These are phyloP conservation scores for Favolaschia claudopus DNA, from an alignment of 768 basidiomycete species.

Conservation along the genomic window DNA sequence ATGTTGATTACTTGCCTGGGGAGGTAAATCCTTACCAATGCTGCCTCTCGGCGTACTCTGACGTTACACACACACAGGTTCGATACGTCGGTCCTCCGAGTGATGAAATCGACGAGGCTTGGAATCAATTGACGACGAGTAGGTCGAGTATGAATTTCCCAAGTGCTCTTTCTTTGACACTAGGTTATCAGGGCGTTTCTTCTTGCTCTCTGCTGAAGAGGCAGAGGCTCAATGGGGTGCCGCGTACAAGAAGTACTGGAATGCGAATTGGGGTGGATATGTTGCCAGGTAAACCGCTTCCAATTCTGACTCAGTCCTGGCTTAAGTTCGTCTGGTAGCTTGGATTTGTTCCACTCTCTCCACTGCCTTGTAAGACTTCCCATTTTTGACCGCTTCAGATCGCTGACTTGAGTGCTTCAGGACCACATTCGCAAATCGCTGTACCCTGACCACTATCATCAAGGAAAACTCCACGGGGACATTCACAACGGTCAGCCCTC, in stretches of 20 bases:
- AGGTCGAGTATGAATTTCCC: too few species aligned
- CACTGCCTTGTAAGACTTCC: neutral
- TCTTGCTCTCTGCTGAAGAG: constrained; percentile 1
- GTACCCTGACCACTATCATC: constrained; percentile 7
- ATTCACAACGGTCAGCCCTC: neutral
- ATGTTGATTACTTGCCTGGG: neutral
- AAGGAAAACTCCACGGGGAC: constrained; percentile 1
- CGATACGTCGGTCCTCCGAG: neutral
- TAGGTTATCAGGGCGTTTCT: neutral
- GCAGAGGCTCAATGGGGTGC: neutral
- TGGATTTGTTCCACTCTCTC: constrained; percentile 1
- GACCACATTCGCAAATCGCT: constrained; percentile 2
- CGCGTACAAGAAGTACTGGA: neutral
- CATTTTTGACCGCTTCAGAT: neutral
- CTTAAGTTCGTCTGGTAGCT: neutral
- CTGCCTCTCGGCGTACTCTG: too few species aligned
- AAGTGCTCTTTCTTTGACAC: too few species aligned
- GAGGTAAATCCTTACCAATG: too few species aligned
- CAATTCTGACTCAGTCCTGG: neutral
- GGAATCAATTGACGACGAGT: constrained; percentile 1
- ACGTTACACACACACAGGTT: too few species aligned
- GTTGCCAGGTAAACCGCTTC: neutral
- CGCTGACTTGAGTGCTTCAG: neutral
- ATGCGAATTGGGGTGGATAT: neutral
- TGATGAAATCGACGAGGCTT: constrained; percentile 4